Percentiles rank a stretch among this genome's conserved stretches.
Conservation (phyloP, 2,329 filamentous ascomycete genomes). For the Blastomyces silverae region DNA sequence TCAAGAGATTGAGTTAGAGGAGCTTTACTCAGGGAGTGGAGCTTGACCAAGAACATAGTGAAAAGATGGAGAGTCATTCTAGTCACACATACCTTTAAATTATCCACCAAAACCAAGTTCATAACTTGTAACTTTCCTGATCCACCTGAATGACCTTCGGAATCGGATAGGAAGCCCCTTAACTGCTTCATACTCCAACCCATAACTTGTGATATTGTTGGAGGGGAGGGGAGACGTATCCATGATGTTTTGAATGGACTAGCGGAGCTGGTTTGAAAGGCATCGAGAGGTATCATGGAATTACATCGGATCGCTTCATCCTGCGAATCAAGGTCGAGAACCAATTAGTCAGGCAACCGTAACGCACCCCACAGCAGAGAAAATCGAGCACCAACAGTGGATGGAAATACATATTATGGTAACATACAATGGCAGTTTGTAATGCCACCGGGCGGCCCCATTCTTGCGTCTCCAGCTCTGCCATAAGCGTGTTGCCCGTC, state of each 20-base stretch:
- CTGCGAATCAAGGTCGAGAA: conserved; percentile 25
- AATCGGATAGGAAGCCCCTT: conserved; percentile 50
- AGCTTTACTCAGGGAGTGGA: not conserved
- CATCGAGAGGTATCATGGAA: conserved; percentile 62
- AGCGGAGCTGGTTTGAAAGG: conserved; percentile 59
- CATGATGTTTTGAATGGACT: conserved; percentile 68
- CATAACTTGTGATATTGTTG: conserved; percentile 62
- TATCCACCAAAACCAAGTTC: conserved; percentile 47
- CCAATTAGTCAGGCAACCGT: not conserved
- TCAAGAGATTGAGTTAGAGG: not conserved
- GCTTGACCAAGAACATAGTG: not conserved
- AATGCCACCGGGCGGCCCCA: conserved; percentile 77
- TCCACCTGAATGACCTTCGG: conserved; percentile 32
- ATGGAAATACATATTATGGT: not conserved
- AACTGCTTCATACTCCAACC: conserved; percentile 68
- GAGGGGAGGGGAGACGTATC: conserved; percentile 42
- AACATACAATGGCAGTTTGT: conserved; percentile 60
- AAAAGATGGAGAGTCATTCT: not conserved
- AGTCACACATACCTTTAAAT: conserved; percentile 47
- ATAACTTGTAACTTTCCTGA: conserved; percentile 35
- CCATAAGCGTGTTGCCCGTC: conserved; percentile 57
- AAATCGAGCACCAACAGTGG: not conserved
- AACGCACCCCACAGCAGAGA: not conserved
- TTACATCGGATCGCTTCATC: conserved; percentile 63
- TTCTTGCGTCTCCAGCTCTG: conserved; percentile 65